Conservation (phyloP, 768 basidiomycete species). For the Mycena vitilis region DNA sequence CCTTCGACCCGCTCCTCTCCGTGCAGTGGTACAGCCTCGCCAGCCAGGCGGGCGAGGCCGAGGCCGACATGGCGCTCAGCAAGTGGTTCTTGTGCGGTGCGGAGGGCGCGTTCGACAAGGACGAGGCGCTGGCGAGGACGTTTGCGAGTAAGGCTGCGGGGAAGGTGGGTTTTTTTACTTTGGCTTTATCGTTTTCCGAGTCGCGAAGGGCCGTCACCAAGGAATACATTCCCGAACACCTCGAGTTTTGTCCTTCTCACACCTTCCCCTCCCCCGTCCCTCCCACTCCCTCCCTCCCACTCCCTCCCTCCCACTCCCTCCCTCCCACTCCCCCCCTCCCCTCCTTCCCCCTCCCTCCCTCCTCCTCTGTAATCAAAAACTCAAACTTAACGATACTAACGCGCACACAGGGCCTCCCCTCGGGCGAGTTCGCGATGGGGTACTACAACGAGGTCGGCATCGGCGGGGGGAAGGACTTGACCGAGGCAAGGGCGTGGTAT, state of each 20-base stretch:
- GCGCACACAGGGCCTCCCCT: slow-evolving; percentile 62
- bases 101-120: slow-evolving; percentile 75
- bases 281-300: too few species aligned
- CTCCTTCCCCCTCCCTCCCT: too few species aligned
- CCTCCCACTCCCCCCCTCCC: too few species aligned
- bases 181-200: too few species aligned
- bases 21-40: slow-evolving; percentile 92
- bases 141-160: slow-evolving; percentile 91
- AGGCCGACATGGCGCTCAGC: slow-evolving; percentile 96
- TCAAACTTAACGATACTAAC: too few species aligned
- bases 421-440: slow-evolving; percentile 95
- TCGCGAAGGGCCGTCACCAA: too few species aligned
- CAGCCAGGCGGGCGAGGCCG: slow-evolving; percentile 86
- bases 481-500: slow-evolving; percentile 84
- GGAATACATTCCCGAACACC: too few species aligned
- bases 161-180: slow-evolving; percentile 46
- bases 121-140: slow-evolving; percentile 85
- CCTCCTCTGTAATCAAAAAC: too few species aligned
- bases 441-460: slow-evolving; percentile 96
- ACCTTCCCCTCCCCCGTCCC: too few species aligned
- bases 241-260: too few species aligned
- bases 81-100: slow-evolving; percentile 97
- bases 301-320: too few species aligned
- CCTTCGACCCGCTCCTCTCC: slow-evolving; percentile 88
- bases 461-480: slow-evolving; percentile 73